phyloP scores from a whole-genome alignment of 2,329 filamentous ascomycete genomes.

The Ophiostoma tasmaniense region DNA sequence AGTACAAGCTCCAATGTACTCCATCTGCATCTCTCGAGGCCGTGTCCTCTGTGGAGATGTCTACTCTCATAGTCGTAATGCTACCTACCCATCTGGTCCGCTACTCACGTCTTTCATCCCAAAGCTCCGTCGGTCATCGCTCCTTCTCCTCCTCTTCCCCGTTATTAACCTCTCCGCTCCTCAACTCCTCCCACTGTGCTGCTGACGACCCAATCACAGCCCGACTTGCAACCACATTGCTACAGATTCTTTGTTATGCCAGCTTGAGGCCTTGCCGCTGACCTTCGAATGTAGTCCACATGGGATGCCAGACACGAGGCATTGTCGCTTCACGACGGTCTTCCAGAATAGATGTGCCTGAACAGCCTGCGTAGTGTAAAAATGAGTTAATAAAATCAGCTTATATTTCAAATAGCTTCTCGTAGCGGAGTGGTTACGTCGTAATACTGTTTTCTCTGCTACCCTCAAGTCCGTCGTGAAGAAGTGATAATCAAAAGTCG shows the following conservation, averaged over 20 bases:
- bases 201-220: neutral
- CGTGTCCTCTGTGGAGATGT: neutral
- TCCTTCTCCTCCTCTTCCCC: neutral
- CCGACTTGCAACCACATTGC: neutral
- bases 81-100: neutral
- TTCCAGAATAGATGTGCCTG: neutral
- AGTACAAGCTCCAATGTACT: neutral
- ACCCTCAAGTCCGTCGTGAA: neutral
- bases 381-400: neutral
- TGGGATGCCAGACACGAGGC: neutral
- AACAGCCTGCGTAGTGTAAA: neutral
- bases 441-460: neutral
- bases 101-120: neutral
- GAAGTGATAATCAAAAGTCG: neutral
- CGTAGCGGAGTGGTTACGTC: neutral
- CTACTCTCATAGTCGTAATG: neutral
- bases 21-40: neutral
- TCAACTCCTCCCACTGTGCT: neutral
- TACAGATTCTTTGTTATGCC: neutral
- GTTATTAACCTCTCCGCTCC: neutral
- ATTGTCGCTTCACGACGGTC: neutral
- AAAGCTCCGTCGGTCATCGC: neutral
- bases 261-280: neutral
- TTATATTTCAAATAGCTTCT: neutral
- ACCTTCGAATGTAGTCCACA: neutral